Evolutionary conservation across 2,329 filamentous ascomycete genomes (phyloP).

Genomic region (Rosellinia necatrix): DNA sequence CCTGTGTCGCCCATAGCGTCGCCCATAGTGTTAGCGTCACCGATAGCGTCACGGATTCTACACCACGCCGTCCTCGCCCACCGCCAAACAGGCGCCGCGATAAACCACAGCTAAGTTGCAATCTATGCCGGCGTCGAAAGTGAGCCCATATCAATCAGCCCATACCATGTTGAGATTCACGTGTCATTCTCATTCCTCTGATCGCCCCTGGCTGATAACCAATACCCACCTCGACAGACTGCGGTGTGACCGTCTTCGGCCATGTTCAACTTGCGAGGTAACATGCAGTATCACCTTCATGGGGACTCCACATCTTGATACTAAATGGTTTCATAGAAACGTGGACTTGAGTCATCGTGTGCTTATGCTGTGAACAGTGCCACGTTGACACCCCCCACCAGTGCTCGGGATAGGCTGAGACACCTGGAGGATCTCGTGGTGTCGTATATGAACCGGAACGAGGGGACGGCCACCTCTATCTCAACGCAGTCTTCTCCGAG

Average conservation of each 20-base stretch:
- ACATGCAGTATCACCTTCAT: not conserved
- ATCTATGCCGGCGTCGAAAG: constrained; percentile 31
- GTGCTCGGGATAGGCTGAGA: constrained; percentile 27
- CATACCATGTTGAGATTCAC: not conserved
- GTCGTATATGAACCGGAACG: constrained; percentile 25
- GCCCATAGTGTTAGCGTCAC: no score
- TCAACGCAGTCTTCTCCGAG: not conserved
- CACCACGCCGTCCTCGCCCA: constrained; percentile 24
- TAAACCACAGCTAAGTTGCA: constrained; percentile 33
- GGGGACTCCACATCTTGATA: not conserved
- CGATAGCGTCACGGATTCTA: not conserved
- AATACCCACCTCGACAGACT: constrained; percentile 11
- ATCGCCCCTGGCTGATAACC: not conserved
- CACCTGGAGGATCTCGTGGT: constrained; percentile 27
- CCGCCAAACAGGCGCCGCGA: constrained; percentile 32
- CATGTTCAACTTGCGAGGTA: constrained; percentile 30
- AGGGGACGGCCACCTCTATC: not conserved
- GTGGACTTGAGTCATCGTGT: constrained; percentile 23
- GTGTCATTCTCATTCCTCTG: no score
- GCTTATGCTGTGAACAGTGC: constrained; percentile 18
- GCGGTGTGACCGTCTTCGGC: constrained; percentile 30
- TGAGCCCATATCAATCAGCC: constrained; percentile 8
- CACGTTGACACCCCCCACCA: constrained; percentile 4
- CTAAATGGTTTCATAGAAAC: constrained; percentile 24
- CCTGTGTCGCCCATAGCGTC: no score